Evolutionary conservation across 2,329 filamentous ascomycete genomes (phyloP), one percentile per base, ranked within the genome.

Genomic region (Phyllachora maydis): DNA sequence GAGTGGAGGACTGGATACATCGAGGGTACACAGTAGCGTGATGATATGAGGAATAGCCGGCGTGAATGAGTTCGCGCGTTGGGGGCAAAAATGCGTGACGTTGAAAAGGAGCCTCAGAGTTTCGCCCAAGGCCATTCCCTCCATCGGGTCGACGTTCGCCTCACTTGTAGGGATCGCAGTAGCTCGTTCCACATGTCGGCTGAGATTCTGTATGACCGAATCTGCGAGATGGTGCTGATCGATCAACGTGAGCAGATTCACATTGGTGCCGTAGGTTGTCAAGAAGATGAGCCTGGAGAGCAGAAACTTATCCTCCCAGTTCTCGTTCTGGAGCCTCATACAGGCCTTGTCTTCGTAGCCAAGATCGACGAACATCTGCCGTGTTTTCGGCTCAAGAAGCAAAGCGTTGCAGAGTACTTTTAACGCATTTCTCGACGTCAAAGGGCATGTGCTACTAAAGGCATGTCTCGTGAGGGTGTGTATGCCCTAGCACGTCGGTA

Each of bases 31-130:
- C 15, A 95, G 53, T 11, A 93, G 61, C 21, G 65, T 62, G 27
- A 83, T 54, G 14, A 95, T 64, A 28, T 68, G 58, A 8, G 69
- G 60, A 19, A 90, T 59, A 3, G 73, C 67, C 12, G 62, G 51
- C 2, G 66, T 66, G 39, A 93, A 90, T 1, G 55, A 48, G 1
- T 53, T 43, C 4, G 52, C 47, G 14, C 72, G 56, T 19, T 70
- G 57, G 4, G 69, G 65, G 33, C 72, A 74, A 37, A 71, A 69
- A 36, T 83, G 71, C 2, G 75, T 76, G 25, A 92, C 57, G 45
- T 93, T 93, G 56, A 90, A 95, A 24, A 91, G 50, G 19, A 95
- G 58, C 40, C 91, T 93, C 23, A 88, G 52, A 0, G 76, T 85
- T 45, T 95, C 85, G 6, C 59, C 59, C 18, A 95, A 56, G 1